Base-by-base conservation (phyloP, 2,329 filamentous ascomycete species). In the Xylaria sp. region DNA sequence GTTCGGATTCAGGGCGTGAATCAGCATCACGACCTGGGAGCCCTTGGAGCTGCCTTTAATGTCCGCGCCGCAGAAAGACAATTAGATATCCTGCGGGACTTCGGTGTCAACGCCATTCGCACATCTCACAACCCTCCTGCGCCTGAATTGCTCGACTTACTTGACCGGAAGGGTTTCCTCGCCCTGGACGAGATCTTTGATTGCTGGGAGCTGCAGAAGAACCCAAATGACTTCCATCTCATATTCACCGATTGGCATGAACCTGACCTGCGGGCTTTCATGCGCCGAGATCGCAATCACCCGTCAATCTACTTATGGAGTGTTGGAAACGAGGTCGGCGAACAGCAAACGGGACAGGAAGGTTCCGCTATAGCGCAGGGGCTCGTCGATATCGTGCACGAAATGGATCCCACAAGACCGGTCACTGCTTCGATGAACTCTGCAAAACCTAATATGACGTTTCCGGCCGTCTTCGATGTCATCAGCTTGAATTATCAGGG, bases 111-210 rank as follows among this genome's bases (percentile, higher is more conserved):
- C 68, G 82, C 84, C 0, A 76, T 88, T 3, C 81, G 85, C 7
- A 86, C 82, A 41, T 82, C 85, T 0, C 86, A 88, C 74, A 88
- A 88, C 74, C 85, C 85, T 0, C 86, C 86, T 0, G 84, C 85
- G 0, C 80, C 84, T 0, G 85, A 87, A 68, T 74, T 87, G 0
- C 80, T 88, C 1, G 82, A 86, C 10, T 72, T 87, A 13, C 80
- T 85, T 0, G 86, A 88, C 73, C 73, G 76, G 2, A 78, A 84
- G 77, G 86, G 85, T 0, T 82, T 87, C 64, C 61, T 88, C 3
- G 83, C 87, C 3, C 73, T 87, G 48, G 84, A 87, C 68, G 86
- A 88, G 75, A 83, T 86, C 20, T 88, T 87, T 68, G 86, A 88
- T 73, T 78, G 74, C 9, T 88, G 86, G 86, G 74, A 80, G 34